Conservation (phyloP, 2,329 filamentous ascomycete genomes). For the Pyrenochaeta sp. region DNA sequence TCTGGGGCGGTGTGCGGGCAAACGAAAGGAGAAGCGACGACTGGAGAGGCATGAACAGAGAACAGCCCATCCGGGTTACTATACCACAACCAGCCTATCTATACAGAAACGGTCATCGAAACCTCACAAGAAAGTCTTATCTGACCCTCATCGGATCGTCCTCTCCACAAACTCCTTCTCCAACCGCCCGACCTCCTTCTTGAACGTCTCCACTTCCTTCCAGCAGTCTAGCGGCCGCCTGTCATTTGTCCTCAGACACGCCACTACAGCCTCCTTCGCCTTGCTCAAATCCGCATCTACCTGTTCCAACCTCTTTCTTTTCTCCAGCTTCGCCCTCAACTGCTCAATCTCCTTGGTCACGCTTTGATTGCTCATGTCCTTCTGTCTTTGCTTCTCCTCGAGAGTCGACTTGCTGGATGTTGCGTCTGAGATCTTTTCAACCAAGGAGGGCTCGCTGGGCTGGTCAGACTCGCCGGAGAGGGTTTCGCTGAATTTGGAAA, state of each 20-base stretch:
- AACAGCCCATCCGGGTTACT: constrained; percentile 7
- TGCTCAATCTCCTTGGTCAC: constrained; percentile 67
- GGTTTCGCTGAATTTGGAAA: constrained; percentile 73
- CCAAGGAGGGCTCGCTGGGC: constrained; percentile 44
- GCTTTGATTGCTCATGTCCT: constrained; percentile 60
- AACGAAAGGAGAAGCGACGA: background rate
- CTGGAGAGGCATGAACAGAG: background rate
- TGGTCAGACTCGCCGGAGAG: constrained; percentile 58
- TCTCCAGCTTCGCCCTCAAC: constrained; percentile 59
- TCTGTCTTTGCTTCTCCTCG: constrained; percentile 53
- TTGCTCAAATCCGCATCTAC: constrained; percentile 76
- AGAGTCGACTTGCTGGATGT: constrained; percentile 47
- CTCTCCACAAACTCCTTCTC: constrained; percentile 90
- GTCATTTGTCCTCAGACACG: constrained; percentile 85
- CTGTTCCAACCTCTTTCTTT: constrained; percentile 66
- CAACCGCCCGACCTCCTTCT: constrained; percentile 83
- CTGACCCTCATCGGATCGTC: constrained; percentile 62
- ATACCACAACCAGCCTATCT: constrained; percentile 27
- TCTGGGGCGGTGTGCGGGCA: background rate
- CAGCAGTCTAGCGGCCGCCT: constrained; percentile 91
- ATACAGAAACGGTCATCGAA: constrained; percentile 26
- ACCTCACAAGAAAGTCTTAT: background rate
- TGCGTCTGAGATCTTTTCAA: constrained; percentile 48
- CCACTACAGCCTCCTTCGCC: constrained; percentile 78
- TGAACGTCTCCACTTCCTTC: constrained; percentile 90